Evolutionary conservation across 768 basidiomycete species (phyloP), one percentile per base, ranked within the genome.

Genomic region (Panaeolus papilionaceus): DNA sequence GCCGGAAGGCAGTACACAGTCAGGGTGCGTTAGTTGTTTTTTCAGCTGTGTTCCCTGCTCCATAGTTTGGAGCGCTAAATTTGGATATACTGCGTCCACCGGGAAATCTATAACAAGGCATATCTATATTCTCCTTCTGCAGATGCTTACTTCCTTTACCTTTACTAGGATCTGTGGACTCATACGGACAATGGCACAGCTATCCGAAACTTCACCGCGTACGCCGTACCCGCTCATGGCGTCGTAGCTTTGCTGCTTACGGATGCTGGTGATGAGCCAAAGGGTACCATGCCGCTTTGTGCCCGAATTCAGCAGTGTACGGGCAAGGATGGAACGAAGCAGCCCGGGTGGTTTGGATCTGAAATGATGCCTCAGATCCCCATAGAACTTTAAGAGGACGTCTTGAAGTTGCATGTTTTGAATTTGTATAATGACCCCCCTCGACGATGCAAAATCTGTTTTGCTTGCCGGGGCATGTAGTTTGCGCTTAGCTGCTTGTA

Each of bases 141-240:
- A 20, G 47, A 7, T 26, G 16, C n/a, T 49, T 18, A 20, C 16
- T 6, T 23, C n/a, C 8, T 49, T 49, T 11, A 42, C 40, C 40
- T 42, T 42, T 45, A 28, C 4, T 38, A 92, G 89, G 91, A 92
- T 71, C 80, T 92, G 2, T 92, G 91, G 91, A 75, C 86, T 3
- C 91, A 92, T 74, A 91, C 89, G 23, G 79, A 89, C 71, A 92
- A 90, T 70, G 89, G 89, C 3, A 92, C 88, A 0, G 86, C 86
- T 0, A 80, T 88, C 26, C 84, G 90, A 18, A 88, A 85, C 74
- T 82, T 91, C 71, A 86, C 85, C 3, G 83, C 79, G 4, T 63
- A 78, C 9, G 77, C 76, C 20, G 89, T 92, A 11, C 90, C 90
- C 3, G 72, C 89, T 7, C 91, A 92, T 68, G 91, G 90, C 3